Conservation (phyloP, 352 stramenopile species). For the Phytophthora lateralis region DNA sequence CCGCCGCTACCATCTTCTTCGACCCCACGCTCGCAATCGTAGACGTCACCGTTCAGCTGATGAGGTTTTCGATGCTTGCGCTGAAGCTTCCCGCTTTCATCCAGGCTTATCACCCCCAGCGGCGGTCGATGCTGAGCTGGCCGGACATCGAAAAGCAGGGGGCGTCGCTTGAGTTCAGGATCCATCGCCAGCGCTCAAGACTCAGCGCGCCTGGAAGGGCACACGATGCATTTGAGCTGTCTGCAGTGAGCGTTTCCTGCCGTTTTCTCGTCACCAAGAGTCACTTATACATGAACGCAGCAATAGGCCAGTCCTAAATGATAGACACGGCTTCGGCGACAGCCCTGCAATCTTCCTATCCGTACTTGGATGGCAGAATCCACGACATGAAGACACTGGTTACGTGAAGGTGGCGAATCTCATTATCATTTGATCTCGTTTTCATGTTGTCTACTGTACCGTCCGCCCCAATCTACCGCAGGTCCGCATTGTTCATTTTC, state of each 20-base stretch:
- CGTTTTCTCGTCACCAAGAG: conserved; percentile 30
- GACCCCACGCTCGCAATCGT: conserved; percentile 18
- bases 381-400: neutral
- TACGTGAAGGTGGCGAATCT: neutral
- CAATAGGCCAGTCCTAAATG: neutral
- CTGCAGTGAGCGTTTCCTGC: conserved; percentile 19
- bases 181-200: conserved; percentile 42
- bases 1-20: conserved; percentile 1
- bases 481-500: conserved; percentile 55
- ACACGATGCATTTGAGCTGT: conserved; percentile 10
- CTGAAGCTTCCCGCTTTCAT: conserved; percentile 51
- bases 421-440: conserved; percentile 14
- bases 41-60: conserved; percentile 11
- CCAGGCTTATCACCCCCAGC: conserved; percentile 56
- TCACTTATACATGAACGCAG: conserved; percentile 9
- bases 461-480: conserved; percentile 42
- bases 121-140: conserved; percentile 36
- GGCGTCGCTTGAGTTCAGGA: conserved; percentile 56
- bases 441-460: conserved; percentile 14
- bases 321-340: neutral
- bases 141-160: conserved; percentile 61
- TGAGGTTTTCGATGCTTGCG: conserved; percentile 21
- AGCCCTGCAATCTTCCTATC: neutral
- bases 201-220: conserved; percentile 4
- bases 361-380: neutral